Conservation (phyloP, 805 yeast species). For the Kazachstania psychrophila region DNA sequence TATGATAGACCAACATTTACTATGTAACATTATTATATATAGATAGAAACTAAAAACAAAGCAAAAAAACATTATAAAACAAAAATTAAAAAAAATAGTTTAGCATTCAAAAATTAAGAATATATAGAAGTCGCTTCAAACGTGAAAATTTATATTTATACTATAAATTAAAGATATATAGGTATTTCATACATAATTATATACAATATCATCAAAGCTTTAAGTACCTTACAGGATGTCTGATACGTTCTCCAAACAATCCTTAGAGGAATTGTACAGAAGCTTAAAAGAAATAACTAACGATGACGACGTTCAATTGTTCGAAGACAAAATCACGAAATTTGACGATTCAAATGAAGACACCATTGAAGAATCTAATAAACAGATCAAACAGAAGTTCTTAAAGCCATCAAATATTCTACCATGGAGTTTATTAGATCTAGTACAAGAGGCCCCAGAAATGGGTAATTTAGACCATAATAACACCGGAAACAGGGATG, state of each 20-base stretch:
- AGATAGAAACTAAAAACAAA: not conserved
- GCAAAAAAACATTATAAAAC: not conserved
- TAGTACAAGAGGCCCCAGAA: slow-evolving; percentile 50
- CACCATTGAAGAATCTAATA: not conserved
- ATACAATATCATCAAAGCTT: too few relatives aligned
- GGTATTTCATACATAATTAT: too few relatives aligned
- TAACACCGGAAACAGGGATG: slow-evolving; percentile 12
- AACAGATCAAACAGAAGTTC: slow-evolving; percentile 29
- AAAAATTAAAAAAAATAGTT: too few relatives aligned
- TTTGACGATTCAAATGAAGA: slow-evolving; percentile 1
- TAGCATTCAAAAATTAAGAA: too few relatives aligned
- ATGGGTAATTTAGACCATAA: slow-evolving; percentile 19
- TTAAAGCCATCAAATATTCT: slow-evolving; percentile 56
- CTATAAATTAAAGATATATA: too few relatives aligned
- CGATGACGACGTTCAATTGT: slow-evolving; percentile 20
- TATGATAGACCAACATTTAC: slow-evolving; percentile 5
- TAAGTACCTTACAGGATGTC: slow-evolving; percentile 3
- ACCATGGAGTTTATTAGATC: slow-evolving; percentile 62
- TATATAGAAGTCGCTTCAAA: too few relatives aligned
- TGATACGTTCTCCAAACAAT: slow-evolving; percentile 3
- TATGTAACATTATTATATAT: slow-evolving; percentile 11
- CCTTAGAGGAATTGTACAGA: slow-evolving; percentile 17
- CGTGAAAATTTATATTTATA: too few relatives aligned
- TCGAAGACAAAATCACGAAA: slow-evolving; percentile 43
- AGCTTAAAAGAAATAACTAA: slow-evolving; percentile 15